phyloP scores from a whole-genome alignment of 2,329 filamentous ascomycete genomes.

The Trichoderma citrinoviride region DNA sequence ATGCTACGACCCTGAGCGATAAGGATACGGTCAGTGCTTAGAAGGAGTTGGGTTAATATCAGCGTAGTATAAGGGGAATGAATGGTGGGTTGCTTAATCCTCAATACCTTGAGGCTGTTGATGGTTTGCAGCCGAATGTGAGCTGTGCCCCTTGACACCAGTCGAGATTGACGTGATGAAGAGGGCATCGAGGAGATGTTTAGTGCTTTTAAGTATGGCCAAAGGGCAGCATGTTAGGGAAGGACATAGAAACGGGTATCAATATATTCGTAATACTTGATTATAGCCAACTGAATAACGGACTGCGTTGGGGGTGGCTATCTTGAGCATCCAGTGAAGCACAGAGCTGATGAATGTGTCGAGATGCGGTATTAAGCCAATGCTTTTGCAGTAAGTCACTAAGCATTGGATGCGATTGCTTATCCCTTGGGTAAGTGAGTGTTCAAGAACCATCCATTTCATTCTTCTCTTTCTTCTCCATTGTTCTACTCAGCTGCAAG shows the following conservation, averaged over 20 bases:
- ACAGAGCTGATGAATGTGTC: too few relatives aligned
- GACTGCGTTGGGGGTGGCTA: too few relatives aligned
- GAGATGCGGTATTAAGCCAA: too few relatives aligned
- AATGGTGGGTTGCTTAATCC: background rate
- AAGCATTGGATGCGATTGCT: too few relatives aligned
- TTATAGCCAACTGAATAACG: too few relatives aligned
- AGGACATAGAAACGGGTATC: background rate
- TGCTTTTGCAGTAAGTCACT: too few relatives aligned
- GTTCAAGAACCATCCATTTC: too few relatives aligned
- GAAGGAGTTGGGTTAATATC: constrained; percentile 4
- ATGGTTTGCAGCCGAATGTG: background rate
- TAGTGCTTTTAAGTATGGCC: background rate
- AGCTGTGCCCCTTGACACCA: background rate
- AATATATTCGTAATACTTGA: background rate
- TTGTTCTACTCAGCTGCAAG: too few relatives aligned
- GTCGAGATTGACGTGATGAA: background rate
- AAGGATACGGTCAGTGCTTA: constrained; percentile 32
- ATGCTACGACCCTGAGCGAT: constrained; percentile 55
- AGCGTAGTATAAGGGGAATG: background rate
- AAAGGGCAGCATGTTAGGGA: background rate
- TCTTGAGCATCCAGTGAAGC: too few relatives aligned
- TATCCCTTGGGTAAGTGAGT: too few relatives aligned
- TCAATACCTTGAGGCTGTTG: too few relatives aligned
- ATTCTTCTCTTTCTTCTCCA: too few relatives aligned
- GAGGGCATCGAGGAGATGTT: background rate